phyloP scores from a whole-genome alignment of 2,329 filamentous ascomycete genomes.

The Colletotrichum graminicola region DNA sequence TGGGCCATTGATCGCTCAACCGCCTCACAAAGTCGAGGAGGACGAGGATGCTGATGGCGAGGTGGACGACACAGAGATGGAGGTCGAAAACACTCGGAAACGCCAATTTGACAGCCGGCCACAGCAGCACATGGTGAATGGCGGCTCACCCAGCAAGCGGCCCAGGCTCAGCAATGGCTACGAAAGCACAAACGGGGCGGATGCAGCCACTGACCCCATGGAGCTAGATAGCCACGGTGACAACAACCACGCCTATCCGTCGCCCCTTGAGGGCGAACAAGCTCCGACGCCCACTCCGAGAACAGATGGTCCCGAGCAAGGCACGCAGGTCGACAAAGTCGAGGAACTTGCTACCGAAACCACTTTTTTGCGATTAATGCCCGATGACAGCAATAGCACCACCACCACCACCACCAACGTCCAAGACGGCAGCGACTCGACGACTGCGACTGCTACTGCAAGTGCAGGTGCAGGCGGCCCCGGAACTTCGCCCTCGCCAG shows the following conservation, averaged over 20 bases:
- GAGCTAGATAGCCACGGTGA: slow-evolving; percentile 66
- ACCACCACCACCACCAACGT: slow-evolving; percentile 30
- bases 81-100: slow-evolving; percentile 63
- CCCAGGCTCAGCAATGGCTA: slow-evolving; percentile 72
- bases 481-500: slow-evolving; percentile 47
- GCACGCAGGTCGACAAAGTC: slow-evolving; percentile 74
- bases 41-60: slow-evolving; percentile 53
- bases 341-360: slow-evolving; percentile 70
- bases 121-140: slow-evolving; percentile 60
- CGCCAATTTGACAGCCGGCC: slow-evolving; percentile 60
- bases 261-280: slow-evolving; percentile 70
- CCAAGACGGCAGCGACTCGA: slow-evolving; percentile 50
- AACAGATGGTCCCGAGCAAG: slow-evolving; percentile 73
- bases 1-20: slow-evolving; percentile 65
- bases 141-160: slow-evolving; percentile 69
- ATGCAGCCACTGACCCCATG: slow-evolving; percentile 65
- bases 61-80: slow-evolving; percentile 54
- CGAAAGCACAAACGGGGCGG: slow-evolving; percentile 62
- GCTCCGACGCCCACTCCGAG: slow-evolving; percentile 64
- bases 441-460: slow-evolving; percentile 53
- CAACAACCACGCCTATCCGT: slow-evolving; percentile 74
- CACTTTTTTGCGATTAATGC: slow-evolving; percentile 69
- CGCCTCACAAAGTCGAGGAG: slow-evolving; percentile 55
- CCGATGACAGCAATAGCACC: slow-evolving; percentile 51
- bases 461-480: slow-evolving; percentile 44